Conservation (phyloP, 139 green algal species). For the Mesostigma viride region DNA sequence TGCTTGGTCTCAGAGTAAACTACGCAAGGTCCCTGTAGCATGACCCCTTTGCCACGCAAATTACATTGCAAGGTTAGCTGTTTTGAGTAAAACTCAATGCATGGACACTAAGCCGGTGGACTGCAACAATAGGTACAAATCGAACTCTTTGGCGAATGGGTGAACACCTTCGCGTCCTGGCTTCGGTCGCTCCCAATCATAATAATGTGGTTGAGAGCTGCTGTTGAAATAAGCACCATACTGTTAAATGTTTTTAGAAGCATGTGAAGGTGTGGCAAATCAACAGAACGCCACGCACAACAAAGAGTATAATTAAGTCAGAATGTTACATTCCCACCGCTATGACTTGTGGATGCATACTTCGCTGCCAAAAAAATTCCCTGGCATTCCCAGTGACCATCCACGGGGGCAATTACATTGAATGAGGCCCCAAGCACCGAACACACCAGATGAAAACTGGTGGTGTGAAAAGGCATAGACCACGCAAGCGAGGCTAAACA, state of each 20-base stretch:
- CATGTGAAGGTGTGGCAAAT: neutral
- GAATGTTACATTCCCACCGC: neutral
- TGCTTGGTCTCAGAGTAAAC: too few relatives aligned
- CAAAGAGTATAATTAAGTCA: neutral
- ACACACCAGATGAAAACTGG: too few relatives aligned
- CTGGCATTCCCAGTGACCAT: neutral
- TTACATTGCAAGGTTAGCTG: too few relatives aligned
- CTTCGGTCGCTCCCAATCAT: slow-evolving; percentile 30
- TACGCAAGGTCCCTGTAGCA: too few relatives aligned
- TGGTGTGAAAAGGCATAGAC: too few relatives aligned
- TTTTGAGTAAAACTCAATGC: slow-evolving; percentile 7
- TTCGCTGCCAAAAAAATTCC: neutral
- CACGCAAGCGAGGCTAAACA: too few relatives aligned
- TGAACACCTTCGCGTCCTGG: slow-evolving; percentile 22
- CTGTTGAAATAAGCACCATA: slow-evolving; percentile 21
- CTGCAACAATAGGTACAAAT: slow-evolving; percentile 16
- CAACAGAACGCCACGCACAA: neutral
- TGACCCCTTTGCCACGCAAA: too few relatives aligned
- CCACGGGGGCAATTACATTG: neutral
- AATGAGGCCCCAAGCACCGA: neutral
- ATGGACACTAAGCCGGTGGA: neutral
- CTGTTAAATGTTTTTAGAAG: neutral
- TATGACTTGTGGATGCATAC: neutral
- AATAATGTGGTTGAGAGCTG: slow-evolving; percentile 20
- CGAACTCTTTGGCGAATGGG: slow-evolving; percentile 15